Conservation (phyloP, 441 rosid species). For the Arabidopsis hybrid region DNA sequence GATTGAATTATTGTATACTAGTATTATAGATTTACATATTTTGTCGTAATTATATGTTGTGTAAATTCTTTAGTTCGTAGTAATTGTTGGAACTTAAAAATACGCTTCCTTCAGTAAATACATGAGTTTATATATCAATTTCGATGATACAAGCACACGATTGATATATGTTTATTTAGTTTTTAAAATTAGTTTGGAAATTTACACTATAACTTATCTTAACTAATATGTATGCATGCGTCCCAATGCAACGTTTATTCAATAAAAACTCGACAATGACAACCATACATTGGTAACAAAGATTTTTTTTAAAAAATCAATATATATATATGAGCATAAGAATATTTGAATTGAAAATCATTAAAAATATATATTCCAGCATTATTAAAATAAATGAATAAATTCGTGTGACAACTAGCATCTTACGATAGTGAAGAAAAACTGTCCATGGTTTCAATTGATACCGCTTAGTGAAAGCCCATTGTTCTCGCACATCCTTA, state of each 20-base stretch:
- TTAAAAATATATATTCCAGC: background rate
- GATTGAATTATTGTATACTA: too few species aligned
- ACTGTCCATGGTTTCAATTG: conserved; percentile 28
- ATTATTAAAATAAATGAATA: conserved; percentile 7
- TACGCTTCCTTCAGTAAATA: background rate
- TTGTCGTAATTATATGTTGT: background rate
- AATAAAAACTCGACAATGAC: conserved; percentile 31
- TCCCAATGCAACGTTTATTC: conserved; percentile 9
- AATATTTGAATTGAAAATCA: background rate
- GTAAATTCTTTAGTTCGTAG: background rate
- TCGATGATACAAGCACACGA: background rate
- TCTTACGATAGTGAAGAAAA: conserved; percentile 10
- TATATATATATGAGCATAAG: background rate
- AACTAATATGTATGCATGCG: background rate
- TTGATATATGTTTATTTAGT: background rate
- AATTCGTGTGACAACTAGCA: conserved; percentile 34
- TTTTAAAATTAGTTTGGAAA: background rate
- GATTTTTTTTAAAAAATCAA: too few species aligned
- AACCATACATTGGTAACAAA: conserved; percentile 24
- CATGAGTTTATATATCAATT: background rate
- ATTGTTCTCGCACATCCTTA: conserved; percentile 30
- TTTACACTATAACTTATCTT: background rate
- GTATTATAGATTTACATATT: background rate
- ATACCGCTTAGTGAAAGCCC: conserved; percentile 39
- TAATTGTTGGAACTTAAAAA: background rate